phyloP scores from a whole-genome alignment of 2,329 filamentous ascomycete species.

The Trichoderma pleuroti region DNA sequence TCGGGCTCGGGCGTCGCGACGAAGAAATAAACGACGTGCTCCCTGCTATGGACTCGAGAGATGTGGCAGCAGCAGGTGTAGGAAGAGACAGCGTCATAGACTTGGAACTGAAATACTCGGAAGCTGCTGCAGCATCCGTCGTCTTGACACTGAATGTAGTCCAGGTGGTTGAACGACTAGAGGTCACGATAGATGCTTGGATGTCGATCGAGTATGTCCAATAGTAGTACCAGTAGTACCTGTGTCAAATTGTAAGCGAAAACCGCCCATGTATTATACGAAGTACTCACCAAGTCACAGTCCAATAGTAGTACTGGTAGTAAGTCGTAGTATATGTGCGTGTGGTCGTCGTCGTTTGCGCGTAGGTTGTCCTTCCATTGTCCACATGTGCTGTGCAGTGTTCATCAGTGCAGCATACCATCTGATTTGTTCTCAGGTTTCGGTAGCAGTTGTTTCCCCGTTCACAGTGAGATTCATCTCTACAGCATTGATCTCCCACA shows the following conservation, averaged over 20 bases:
- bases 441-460: conserved; percentile 25
- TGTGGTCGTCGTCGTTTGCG: conserved; percentile 21
- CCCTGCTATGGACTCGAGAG: conserved; percentile 24
- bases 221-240: conserved; percentile 27
- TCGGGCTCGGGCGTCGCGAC: neutral
- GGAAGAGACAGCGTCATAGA: conserved; percentile 22
- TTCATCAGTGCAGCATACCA: conserved; percentile 26
- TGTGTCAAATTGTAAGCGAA: neutral
- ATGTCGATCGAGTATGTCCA: conserved; percentile 24
- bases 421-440: neutral
- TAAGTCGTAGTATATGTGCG: conserved; percentile 13
- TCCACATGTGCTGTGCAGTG: conserved; percentile 26
- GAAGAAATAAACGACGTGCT: conserved; percentile 20
- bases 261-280: fast-evolving
- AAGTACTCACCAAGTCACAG: conserved; percentile 21
- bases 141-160: conserved; percentile 23
- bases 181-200: conserved; percentile 25
- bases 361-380: conserved; percentile 22
- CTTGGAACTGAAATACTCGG: conserved; percentile 21
- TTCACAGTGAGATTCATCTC: conserved; percentile 23
- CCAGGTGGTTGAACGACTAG: conserved; percentile 15
- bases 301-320: conserved; percentile 26
- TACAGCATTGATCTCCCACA: conserved; percentile 23
- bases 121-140: conserved; percentile 22
- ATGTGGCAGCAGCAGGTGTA: conserved; percentile 25